These are phyloP conservation scores for Cucumis sativus DNA, from an alignment of 306 rosid species.

Conservation along the genomic window DNA sequence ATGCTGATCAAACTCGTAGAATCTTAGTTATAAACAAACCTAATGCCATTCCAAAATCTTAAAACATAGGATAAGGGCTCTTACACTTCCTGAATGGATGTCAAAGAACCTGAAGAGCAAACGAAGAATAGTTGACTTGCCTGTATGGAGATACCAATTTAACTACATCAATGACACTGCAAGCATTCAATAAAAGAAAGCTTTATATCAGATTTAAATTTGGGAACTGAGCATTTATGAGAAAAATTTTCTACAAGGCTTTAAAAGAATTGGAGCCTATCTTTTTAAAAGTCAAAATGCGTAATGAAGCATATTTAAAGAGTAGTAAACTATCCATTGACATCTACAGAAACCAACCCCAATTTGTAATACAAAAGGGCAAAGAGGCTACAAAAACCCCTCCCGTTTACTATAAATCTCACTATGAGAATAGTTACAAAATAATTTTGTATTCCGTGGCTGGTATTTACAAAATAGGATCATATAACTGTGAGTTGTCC, in stretches of 20 bases:
- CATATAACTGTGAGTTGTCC: neutral
- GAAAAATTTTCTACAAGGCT: neutral
- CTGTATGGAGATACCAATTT: constrained; percentile 44
- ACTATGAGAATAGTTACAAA: neutral
- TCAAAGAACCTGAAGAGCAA: constrained; percentile 91
- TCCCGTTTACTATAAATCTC: neutral
- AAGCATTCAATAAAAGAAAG: constrained; percentile 1
- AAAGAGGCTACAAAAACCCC: neutral
- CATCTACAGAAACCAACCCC: neutral
- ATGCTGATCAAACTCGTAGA: neutral
- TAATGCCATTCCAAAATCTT: neutral
- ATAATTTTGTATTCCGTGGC: neutral
- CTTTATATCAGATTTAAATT: constrained; percentile 1
- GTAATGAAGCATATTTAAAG: neutral
- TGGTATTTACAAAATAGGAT: neutral
- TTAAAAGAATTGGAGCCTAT: neutral
- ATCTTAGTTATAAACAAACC: neutral
- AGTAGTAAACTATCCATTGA: neutral
- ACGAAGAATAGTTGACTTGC: constrained; percentile 93
- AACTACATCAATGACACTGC: constrained; percentile 15
- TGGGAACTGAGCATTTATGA: neutral
- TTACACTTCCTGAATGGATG: constrained; percentile 83
- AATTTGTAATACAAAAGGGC: neutral
- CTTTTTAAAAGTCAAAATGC: neutral
- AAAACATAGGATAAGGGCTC: constrained; percentile 26